A percentile compares a stretch with the other conserved stretches of the same genome.
These are phyloP conservation scores for Blumeriella jaapii DNA, from an alignment of 2,329 filamentous ascomycete genomes.

Conservation along the genomic window DNA sequence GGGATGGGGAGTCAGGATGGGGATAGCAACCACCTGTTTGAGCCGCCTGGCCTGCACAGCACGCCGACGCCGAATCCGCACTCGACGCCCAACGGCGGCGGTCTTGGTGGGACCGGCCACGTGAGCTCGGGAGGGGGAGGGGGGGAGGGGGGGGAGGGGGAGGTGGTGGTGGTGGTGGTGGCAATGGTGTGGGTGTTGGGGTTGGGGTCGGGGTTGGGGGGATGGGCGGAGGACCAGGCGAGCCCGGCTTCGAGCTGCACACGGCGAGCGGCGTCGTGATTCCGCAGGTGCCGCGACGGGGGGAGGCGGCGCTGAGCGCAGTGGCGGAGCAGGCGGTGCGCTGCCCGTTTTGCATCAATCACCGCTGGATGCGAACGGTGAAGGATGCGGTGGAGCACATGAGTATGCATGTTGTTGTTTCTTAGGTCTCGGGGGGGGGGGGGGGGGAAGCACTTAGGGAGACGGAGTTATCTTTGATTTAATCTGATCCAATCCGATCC, in stretches of 20 bases:
- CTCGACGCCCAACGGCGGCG: too few species aligned
- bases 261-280: constrained; percentile 21
- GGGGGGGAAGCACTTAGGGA: too few species aligned
- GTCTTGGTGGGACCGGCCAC: too few species aligned
- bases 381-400: constrained; percentile 27
- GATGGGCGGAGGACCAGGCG: constrained; percentile 4
- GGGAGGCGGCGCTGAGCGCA: constrained; percentile 15
- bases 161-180: constrained; percentile 14
- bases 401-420: constrained; percentile 27
- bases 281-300: constrained; percentile 17
- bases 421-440: neutral
- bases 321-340: constrained; percentile 22
- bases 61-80: constrained; percentile 10
- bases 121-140: too few species aligned
- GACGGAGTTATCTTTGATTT: too few species aligned
- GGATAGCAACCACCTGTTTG: constrained; percentile 17
- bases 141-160: too few species aligned
- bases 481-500: too few species aligned
- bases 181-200: constrained; percentile 6
- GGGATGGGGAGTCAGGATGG: constrained; percentile 16
- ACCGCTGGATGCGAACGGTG: constrained; percentile 25
- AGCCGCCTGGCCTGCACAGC: constrained; percentile 6
- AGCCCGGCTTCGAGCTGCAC: constrained; percentile 20
- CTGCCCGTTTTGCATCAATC: constrained; percentile 27
- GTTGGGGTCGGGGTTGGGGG: neutral